A percentile compares a stretch with the other conserved stretches of the same genome.
Conservation (phyloP, 2,329 filamentous ascomycete genomes). For the Botrytis tulipae region DNA sequence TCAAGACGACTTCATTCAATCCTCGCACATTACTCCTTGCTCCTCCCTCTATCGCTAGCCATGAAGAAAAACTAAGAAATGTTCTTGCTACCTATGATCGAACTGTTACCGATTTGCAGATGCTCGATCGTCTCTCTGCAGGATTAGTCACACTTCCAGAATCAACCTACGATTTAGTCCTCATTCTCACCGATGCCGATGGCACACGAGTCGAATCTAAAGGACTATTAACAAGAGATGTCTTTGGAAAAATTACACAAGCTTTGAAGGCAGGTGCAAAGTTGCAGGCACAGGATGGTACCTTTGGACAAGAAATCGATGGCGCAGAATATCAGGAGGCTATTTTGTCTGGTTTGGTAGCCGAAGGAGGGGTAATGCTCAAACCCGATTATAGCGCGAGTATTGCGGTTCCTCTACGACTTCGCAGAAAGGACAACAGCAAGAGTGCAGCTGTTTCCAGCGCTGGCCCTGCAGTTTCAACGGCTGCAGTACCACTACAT, state of each 20-base stretch:
- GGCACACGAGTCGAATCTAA: conserved; percentile 61
- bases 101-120: conserved; percentile 81
- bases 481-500: conserved; percentile 34
- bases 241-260: conserved; percentile 67
- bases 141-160: conserved; percentile 75
- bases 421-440: conserved; percentile 49
- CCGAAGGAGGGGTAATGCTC: conserved; percentile 62
- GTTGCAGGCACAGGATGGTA: conserved; percentile 67
- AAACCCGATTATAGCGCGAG: conserved; percentile 59
- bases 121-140: conserved; percentile 89
- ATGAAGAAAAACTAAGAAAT: conserved; percentile 72
- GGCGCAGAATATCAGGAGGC: conserved; percentile 67
- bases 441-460: conserved; percentile 48
- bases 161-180: conserved; percentile 77
- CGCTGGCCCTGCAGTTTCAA: conserved; percentile 39
- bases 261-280: conserved; percentile 68
- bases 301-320: conserved; percentile 46
- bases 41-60: conserved; percentile 83
- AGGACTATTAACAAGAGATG: conserved; percentile 62
- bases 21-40: conserved; percentile 79
- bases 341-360: conserved; percentile 75
- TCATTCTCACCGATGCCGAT: conserved; percentile 78
- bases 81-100: conserved; percentile 74
- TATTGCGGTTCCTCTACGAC: conserved; percentile 50
- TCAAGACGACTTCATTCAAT: conserved; percentile 28